Percentiles rank a stretch among this genome's conserved stretches.
phyloP scores from a whole-genome alignment of 805 yeast genomes.

The Tetrapisispora phaffii region DNA sequence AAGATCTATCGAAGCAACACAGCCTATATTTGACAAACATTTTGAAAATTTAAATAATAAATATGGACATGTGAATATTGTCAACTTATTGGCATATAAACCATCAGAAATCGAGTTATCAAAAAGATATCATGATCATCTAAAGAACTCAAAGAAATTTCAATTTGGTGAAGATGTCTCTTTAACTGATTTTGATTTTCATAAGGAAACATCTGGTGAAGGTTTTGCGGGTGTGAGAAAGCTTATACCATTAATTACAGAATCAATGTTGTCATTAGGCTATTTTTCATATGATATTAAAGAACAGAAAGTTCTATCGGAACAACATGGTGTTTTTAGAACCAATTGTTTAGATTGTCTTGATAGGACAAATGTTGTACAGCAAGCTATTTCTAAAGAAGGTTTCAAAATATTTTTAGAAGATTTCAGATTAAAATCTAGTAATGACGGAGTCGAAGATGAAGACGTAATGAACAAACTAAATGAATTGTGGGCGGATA shows the following conservation, averaged over 20 bases:
- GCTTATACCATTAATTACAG: slow-evolving; percentile 52
- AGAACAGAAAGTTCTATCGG: slow-evolving; percentile 44
- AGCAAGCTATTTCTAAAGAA: slow-evolving; percentile 67
- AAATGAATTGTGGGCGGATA: slow-evolving; percentile 92
- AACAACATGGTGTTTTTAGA: slow-evolving; percentile 85
- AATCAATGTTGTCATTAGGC: slow-evolving; percentile 66
- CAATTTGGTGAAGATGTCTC: slow-evolving; percentile 30
- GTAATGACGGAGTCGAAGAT: slow-evolving; percentile 22
- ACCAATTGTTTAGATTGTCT: slow-evolving; percentile 91
- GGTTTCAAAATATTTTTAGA: slow-evolving; percentile 48
- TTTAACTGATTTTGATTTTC: slow-evolving; percentile 87
- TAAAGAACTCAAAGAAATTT: slow-evolving; percentile 32
- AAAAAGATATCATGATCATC: slow-evolving; percentile 52
- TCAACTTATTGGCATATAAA: slow-evolving; percentile 73
- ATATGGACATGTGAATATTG: slow-evolving; percentile 79
- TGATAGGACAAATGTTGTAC: slow-evolving; percentile 85
- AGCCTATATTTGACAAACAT: slow-evolving; percentile 79
- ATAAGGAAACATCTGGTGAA: slow-evolving; percentile 78
- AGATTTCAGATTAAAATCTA: slow-evolving; percentile 30
- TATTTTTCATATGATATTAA: slow-evolving; percentile 65
- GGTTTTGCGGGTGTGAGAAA: slow-evolving; percentile 77
- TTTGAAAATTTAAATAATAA: slow-evolving; percentile 57
- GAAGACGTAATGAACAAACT: slow-evolving; percentile 61
- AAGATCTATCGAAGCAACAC: slow-evolving; percentile 83
- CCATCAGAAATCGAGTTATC: slow-evolving; percentile 66